phyloP scores from a whole-genome alignment of 768 basidiomycete species.

The Suillus americanus region DNA sequence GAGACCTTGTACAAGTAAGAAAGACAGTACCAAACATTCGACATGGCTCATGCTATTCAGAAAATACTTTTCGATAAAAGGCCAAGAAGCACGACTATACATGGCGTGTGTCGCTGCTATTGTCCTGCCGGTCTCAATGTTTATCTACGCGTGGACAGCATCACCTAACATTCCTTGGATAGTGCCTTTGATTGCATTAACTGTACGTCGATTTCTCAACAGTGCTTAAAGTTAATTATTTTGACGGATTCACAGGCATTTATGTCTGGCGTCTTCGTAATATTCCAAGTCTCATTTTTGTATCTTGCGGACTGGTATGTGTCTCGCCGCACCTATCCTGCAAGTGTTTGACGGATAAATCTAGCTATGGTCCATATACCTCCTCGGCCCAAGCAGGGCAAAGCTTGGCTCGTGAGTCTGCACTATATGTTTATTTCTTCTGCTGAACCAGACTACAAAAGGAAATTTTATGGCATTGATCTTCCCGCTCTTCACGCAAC shows the following conservation, averaged over 20 bases:
- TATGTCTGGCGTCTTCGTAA: slow-evolving; percentile 37
- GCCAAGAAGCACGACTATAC: slow-evolving; percentile 61
- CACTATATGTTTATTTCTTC: not conserved
- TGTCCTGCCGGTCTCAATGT: slow-evolving; percentile 56
- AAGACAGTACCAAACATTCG: not conserved
- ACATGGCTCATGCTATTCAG: slow-evolving; percentile 26
- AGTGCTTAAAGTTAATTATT: slow-evolving; percentile 5
- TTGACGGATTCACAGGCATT: slow-evolving; percentile 33
- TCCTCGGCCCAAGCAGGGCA: slow-evolving; percentile 57
- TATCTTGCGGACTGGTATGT: slow-evolving; percentile 53
- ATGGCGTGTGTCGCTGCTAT: slow-evolving; percentile 53
- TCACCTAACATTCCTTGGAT: slow-evolving; percentile 60
- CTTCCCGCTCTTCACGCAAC: slow-evolving; percentile 52
- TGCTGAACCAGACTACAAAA: slow-evolving; percentile 11
- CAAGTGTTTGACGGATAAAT: not conserved
- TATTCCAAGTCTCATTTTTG: slow-evolving; percentile 47
- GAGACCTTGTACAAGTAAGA: slow-evolving; percentile 47
- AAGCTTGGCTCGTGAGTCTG: slow-evolving; percentile 41
- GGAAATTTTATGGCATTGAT: slow-evolving; percentile 40
- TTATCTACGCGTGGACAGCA: slow-evolving; percentile 74
- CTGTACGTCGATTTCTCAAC: slow-evolving; percentile 13
- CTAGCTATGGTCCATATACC: slow-evolving; percentile 45
- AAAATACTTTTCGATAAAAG: slow-evolving; percentile 18
- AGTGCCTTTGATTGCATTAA: slow-evolving; percentile 25
- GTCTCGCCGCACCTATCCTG: not conserved